These are phyloP conservation scores for Fraxinus platypoda DNA, from an alignment of 305 asterid genomes.

Conservation along the genomic window DNA sequence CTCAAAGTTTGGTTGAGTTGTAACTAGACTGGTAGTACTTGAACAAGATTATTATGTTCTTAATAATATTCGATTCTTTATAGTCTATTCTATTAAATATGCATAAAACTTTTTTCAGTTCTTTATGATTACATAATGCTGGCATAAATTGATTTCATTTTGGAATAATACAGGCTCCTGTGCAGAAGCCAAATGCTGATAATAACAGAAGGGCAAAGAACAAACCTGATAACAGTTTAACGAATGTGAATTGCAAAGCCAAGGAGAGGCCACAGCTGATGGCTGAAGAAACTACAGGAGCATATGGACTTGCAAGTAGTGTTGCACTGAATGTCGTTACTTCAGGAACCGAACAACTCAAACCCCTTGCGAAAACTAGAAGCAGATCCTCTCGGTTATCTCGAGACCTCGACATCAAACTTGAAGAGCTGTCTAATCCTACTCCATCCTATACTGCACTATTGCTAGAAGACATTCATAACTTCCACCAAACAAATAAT, in stretches of 20 bases:
- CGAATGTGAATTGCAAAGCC: slow-evolving; percentile 21
- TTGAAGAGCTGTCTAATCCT: slow-evolving; percentile 55
- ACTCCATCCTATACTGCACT: slow-evolving; percentile 64
- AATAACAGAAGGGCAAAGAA: slow-evolving; percentile 27
- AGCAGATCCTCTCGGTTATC: slow-evolving; percentile 73
- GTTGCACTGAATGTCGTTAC: slow-evolving; percentile 45
- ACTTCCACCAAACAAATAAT: slow-evolving; percentile 76
- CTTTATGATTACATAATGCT: neutral
- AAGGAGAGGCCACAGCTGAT: slow-evolving; percentile 33
- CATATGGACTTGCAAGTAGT: slow-evolving; percentile 20
- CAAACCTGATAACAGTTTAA: slow-evolving; percentile 27
- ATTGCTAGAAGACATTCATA: slow-evolving; percentile 83
- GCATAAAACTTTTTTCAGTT: neutral
- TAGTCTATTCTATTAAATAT: neutral
- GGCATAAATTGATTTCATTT: neutral
- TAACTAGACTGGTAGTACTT: too few species aligned
- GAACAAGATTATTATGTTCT: too few species aligned
- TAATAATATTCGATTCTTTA: neutral
- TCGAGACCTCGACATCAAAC: slow-evolving; percentile 60
- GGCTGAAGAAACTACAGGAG: slow-evolving; percentile 20
- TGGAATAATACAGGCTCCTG: slow-evolving; percentile 28
- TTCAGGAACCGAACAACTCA: slow-evolving; percentile 44
- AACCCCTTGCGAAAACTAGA: slow-evolving; percentile 40
- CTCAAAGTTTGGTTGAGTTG: too few species aligned
- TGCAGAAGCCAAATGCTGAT: slow-evolving; percentile 48